Base-by-base conservation (phyloP, 306 rosid genomes). In the Cicer cuneatum region DNA sequence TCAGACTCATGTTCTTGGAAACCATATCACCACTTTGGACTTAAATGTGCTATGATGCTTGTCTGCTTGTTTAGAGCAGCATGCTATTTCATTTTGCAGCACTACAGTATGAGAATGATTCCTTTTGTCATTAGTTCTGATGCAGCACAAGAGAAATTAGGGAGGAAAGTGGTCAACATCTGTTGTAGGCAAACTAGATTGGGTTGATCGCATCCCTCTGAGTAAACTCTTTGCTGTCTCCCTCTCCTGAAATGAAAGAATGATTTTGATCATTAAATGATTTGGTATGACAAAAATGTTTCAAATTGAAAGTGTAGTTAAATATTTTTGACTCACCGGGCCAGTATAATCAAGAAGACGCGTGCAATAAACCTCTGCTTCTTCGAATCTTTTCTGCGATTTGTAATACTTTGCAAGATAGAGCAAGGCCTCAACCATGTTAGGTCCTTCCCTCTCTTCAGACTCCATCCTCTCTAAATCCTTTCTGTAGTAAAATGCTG, bases 401-500 rank as follows among this genome's bases (percentile, higher is more conserved):
- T 80, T 87, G 77, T 80, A 89, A 77, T 90, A 89, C 7, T 61
- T 85, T 58, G 96, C 99, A 80, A 90, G 99, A 84, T 79, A 95
- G 42, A 86, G 76, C 45, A 92, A 83, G 42, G 98, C 91, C 78
- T 95, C 99, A 66, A 92, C 98, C 92, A 90, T 90, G 83, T 87
- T 90, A 48, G 99, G 98, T 70, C 96, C 98, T 75, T 95, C 99
- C 84, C 98, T 90, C 74, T 92, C 98, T 89, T 95, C 99, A 42
- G 75, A 84, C 81, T 92, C 96, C 99, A 92, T 95, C 74, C 99
- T 90, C 77, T 95, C 99, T 78, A 95, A 80, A 84, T 95, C 99
- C 82, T 87, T 90, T 81, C 83, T 86, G 90, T 87, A 92, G 87
- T 89, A 95, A 88, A 78, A 92, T 38, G 96, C 96, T 10, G 99